Evolutionary conservation across 106 monocot genomes (phyloP).

Genomic region (Dioscorea zingiberensis): DNA sequence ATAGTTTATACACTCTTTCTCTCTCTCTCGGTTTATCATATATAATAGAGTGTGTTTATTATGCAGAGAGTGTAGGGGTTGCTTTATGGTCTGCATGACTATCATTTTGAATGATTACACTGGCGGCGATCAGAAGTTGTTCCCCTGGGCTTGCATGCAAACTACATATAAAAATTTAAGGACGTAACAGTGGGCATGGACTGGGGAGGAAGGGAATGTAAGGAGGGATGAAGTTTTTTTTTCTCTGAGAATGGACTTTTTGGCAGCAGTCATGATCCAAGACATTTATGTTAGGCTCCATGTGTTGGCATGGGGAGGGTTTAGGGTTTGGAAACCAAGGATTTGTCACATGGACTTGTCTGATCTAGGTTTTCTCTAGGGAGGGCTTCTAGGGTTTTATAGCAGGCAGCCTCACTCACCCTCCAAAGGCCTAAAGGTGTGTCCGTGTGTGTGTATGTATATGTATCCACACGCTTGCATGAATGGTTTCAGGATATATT

Average conservation of each 20-base stretch:
- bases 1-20: no score
- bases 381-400: background rate
- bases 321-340: slow-evolving; percentile 39
- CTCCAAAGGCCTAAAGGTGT: no score
- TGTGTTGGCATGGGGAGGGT: background rate
- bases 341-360: slow-evolving; percentile 29
- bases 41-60: no score
- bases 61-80: no score
- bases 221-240: background rate
- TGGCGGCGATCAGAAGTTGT: slow-evolving; percentile 34
- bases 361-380: slow-evolving; percentile 5
- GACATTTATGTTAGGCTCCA: slow-evolving; percentile 2
- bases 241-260: background rate
- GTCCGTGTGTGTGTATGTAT: no score
- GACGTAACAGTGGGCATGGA: background rate
- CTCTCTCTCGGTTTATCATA: no score
- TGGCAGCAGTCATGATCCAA: background rate
- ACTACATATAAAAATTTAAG: background rate
- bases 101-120: slow-evolving; percentile 36
- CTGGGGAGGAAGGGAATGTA: background rate
- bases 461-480: no score
- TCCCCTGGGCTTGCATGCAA: slow-evolving; percentile 9
- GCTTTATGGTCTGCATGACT: slow-evolving; percentile 2
- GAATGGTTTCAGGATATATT: no score
- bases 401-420: no score